Evolutionary conservation across 352 stramenopile species (phyloP), one percentile per base, ranked within the genome.

Genomic region (Thalassiosira delicatula): DNA sequence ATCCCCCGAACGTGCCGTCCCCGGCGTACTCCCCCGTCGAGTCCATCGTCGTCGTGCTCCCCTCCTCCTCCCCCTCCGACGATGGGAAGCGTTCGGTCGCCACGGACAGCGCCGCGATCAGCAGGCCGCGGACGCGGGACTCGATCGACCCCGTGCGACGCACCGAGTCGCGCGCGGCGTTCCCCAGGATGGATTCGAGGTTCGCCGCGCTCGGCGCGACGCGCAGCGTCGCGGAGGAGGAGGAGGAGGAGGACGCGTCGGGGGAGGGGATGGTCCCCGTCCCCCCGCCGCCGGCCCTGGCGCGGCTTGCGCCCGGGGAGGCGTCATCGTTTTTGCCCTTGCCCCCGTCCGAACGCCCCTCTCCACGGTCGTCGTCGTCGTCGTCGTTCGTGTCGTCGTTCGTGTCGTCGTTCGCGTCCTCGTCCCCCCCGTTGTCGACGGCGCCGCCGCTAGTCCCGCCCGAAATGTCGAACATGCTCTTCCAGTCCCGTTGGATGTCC

Each of bases 61-160:
- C 74, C 44, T 83, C 79, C 49, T 76, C 78, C 5, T 85, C 82
- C 49, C 71, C 59, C 5, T 42, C 35, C 35, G 12, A 42, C 14
- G 68, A 70, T 11, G 80, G 35, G 33, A 88, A 57, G 42, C 68
- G 74, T 17, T 21, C 40, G 12, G 82, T 84, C 29, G 92, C 66
- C 0, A 92, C 51, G 1, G 84, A 90, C 27, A 93, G 59, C 3
- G 82, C 71, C 17, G 89, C 78, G 70, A 92, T 89, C 0, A 93
- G 72, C 8, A 91, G 30, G 12, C 81, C 82, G 40, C 83, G 72
- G 49, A 82, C 53, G 32, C 56, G 72, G 40, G 32, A 30, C 40
- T 82, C 84, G 8, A 25, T 23, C 9, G 56, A 19, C 5, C 56
- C 71, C 3, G 8, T 37, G 30, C 32, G 46, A 25, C n/a, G 35